Evolutionary conservation across 2,329 filamentous ascomycete species (phyloP), one percentile per base, ranked within the genome.

Genomic region (Curvularia sp.): DNA sequence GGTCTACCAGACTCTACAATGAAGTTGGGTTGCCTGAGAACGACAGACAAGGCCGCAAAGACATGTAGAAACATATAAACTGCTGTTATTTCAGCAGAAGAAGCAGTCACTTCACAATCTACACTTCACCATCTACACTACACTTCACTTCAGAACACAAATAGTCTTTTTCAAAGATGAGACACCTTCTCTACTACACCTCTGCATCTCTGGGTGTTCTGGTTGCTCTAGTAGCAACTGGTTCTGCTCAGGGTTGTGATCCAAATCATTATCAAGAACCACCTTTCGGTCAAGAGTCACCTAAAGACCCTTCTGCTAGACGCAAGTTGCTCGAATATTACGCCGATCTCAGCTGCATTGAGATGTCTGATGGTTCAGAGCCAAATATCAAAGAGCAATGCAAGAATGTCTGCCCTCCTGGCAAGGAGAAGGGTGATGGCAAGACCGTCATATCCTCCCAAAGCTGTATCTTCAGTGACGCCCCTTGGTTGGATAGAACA

Each of bases 61-160:
- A 47, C 15, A 12, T 31, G n/a, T 18, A 15, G 18, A 31, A 31
- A 20, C 5, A 20, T 30, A 47, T 47, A 20, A 18, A 15, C 5
- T 3, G 5, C 4, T 12, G n/a, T 20, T 20, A 6, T 18, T 4
- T 4, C 43, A 30, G 9, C 3, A 30, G 43, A 47, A 31, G 12
- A 10, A 5, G 4, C 5, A 20, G 1, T 4, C 8, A 8, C 2
- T 47, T 31, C 8, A 47, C 18, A 9, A 31, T 7, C 1, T 20
- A 12, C n/a, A 1, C 13, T 9, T 4, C 3, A 3, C 1, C n/a
- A n/a, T n/a, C n/a, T n/a, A n/a, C n/a, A n/a, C 1, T 20, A 12
- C n/a, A 1, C 13, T 9, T 4, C 3, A 3, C 1, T 12, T 20
- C 9, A 47, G 9, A 47, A 1, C 6, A n/a, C 12, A 9, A n/a